These are phyloP conservation scores for Solanum hybrid DNA, from an alignment of 305 asterid species.

Conservation along the genomic window DNA sequence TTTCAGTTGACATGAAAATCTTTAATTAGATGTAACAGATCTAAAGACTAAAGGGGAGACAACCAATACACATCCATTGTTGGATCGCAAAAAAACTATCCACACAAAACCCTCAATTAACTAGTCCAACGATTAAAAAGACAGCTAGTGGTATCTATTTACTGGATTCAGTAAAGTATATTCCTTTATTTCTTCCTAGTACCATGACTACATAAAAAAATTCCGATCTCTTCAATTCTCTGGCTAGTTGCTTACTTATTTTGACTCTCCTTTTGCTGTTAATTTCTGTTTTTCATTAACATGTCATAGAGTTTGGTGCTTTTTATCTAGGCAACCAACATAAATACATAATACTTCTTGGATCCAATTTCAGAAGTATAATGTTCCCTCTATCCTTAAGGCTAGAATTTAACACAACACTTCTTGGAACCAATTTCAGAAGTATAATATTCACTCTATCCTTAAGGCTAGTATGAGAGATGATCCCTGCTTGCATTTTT, in stretches of 20 bases:
- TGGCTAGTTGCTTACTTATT: not conserved
- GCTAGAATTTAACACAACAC: not conserved
- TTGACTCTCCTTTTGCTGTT: not conserved
- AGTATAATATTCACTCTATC: not conserved
- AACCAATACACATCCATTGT: not conserved
- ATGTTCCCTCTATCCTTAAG: not conserved
- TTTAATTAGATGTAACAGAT: not conserved
- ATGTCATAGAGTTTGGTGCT: not conserved
- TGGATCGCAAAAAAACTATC: not conserved
- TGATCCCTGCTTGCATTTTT: not conserved
- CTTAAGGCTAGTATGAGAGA: not conserved
- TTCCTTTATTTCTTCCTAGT: not conserved
- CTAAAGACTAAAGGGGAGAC: not conserved
- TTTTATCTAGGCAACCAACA: not conserved
- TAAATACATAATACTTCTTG: not conserved
- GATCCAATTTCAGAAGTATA: not conserved
- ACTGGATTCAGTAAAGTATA: not conserved
- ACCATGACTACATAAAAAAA: not conserved
- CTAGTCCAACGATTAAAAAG: not conserved
- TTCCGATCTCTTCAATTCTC: not conserved
- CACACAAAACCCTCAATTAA: not conserved
- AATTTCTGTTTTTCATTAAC: not conserved
- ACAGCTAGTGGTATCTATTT: not conserved
- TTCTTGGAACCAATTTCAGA: not conserved
- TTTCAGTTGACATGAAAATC: not conserved